These are phyloP conservation scores for Cordyceps cateniannulata DNA, from an alignment of 2,329 filamentous ascomycete genomes.

Conservation along the genomic window DNA sequence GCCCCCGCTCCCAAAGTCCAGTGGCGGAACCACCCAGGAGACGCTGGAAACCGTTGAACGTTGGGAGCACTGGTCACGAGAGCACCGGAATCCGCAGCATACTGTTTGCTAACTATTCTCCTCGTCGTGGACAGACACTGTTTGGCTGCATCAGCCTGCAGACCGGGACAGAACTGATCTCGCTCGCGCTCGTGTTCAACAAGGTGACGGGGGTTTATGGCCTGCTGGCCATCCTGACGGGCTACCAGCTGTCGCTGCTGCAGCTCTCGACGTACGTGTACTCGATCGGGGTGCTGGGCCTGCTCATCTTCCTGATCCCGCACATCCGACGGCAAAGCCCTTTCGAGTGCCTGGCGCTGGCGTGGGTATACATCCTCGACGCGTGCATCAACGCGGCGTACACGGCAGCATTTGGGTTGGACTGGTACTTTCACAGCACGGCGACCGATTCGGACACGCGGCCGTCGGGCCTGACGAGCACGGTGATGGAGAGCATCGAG, in stretches of 20 bases:
- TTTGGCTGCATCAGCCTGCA: conserved; percentile 80
- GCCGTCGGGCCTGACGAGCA: conserved; percentile 13
- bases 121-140: conserved; percentile 55
- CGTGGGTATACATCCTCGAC: conserved; percentile 81
- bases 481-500: conserved; percentile 28
- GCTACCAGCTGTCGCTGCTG: conserved; percentile 72
- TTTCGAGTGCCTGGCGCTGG: conserved; percentile 72
- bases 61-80: neutral
- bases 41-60: neutral
- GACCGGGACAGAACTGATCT: conserved; percentile 79
- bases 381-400: conserved; percentile 75
- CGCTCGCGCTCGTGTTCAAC: conserved; percentile 79
- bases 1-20: neutral
- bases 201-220: conserved; percentile 89
- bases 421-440: conserved; percentile 73
- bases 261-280: conserved; percentile 92
- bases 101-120: neutral
- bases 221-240: conserved; percentile 80
- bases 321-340: conserved; percentile 75
- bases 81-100: neutral
- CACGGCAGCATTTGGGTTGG: conserved; percentile 72
- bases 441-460: conserved; percentile 31
- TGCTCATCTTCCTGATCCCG: conserved; percentile 65
- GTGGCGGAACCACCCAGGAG: neutral
- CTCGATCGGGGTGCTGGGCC: conserved; percentile 63